Base-by-base conservation (phyloP, 1,284 basidiomycete species). In the Fomitopsis schrenkii region DNA sequence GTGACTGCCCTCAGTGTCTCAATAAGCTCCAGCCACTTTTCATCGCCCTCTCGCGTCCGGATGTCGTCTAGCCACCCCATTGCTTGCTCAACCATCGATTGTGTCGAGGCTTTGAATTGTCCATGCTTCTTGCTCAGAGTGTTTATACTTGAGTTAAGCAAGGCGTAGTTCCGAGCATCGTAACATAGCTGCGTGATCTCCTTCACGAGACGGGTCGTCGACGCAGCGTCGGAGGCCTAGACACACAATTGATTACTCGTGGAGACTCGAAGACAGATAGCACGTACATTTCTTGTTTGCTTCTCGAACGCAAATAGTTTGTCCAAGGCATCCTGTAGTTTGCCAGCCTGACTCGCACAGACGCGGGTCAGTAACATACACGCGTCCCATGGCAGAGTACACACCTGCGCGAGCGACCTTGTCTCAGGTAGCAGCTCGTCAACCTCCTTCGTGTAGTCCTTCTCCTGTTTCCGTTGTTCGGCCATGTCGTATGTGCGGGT, bases 121-220 rank as follows among this genome's bases (percentile, higher is more conserved):
- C 97, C 97, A 76, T 99, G 97, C 75, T 98, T 99, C 83, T 97
- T 98, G 76, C 89, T 90, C 66, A 98, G 79, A 17, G 87, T 64
- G 28, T 81, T 84, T 61, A 97, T 83, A 64, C 86, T 90, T 7
- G 83, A 78, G 72, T 94, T 95, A 61, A 97, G 80, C 35, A 86
- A 79, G 30, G 81, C 75, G 68, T 88, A 87, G 69, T 95, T 83
- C 60, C 82, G 84, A 26, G 86, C 85, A 64, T 90, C 79, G 74
- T 94, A 94, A 64, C 84, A 84, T 63, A 94, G 81, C 65, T 89
- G 83, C 30, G 86, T 78, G 61, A 92, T 83, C 38, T 89, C 81
- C 71, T 88, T 89, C 61, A 92, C 89, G 19, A 99, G 85, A 56
- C 91, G 86, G 38, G 92, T 91, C 0, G 97, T 99, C 26, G 96